phyloP scores from a whole-genome alignment of 257 asterid genomes.

The Solanum gracilifrons region DNA sequence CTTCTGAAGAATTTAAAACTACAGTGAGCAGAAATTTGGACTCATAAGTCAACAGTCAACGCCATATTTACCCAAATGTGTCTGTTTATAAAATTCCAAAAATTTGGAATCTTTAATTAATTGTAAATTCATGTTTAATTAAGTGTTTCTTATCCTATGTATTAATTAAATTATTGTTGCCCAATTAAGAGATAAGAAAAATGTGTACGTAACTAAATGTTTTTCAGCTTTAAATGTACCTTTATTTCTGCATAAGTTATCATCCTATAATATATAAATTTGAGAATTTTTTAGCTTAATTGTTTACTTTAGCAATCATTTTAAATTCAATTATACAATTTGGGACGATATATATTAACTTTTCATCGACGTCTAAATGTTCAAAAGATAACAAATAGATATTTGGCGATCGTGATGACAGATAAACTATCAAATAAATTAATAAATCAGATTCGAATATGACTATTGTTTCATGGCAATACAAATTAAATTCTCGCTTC shows the following conservation, averaged over 20 bases:
- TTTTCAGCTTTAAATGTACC: not conserved
- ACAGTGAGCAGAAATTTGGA: slow-evolving; percentile 12
- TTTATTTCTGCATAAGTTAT: not conserved
- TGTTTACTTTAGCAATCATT: not conserved
- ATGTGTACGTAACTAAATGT: not conserved
- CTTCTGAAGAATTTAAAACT: slow-evolving; percentile 58
- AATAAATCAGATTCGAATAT: not conserved
- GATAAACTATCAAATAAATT: too few species aligned
- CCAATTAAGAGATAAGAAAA: not conserved
- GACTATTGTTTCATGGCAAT: too few species aligned
- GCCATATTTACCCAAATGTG: not conserved
- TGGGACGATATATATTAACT: not conserved
- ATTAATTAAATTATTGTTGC: not conserved
- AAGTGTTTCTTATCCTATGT: not conserved
- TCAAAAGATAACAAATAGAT: too few species aligned
- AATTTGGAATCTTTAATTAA: not conserved
- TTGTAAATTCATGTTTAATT: not conserved
- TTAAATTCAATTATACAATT: not conserved
- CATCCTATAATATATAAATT: not conserved
- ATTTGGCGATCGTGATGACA: too few species aligned
- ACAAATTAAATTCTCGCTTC: too few species aligned
- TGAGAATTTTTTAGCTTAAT: not conserved
- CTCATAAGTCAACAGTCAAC: not conserved
- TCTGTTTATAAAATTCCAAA: not conserved
- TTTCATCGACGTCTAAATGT: not conserved